These are phyloP conservation scores for Tolypocladium sp. DNA, from an alignment of 2,329 filamentous ascomycete species.

Conservation along the genomic window DNA sequence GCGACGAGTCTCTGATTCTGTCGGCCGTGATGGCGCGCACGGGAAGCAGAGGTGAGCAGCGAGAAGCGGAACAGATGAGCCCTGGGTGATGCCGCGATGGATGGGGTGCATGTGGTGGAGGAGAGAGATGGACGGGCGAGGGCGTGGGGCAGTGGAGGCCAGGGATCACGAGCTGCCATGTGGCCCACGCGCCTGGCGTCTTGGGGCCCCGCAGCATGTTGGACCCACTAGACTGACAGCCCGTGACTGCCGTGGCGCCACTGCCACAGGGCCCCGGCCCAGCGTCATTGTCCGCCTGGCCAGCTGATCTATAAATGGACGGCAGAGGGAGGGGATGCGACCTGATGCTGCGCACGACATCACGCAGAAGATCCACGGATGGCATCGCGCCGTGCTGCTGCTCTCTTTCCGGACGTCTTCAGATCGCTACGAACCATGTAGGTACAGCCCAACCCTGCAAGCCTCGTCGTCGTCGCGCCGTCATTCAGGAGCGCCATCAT, in stretches of 20 bases:
- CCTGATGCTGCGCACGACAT: background rate
- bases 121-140: background rate
- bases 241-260: background rate
- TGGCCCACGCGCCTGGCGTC: background rate
- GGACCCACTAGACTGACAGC: background rate
- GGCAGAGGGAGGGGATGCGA: background rate
- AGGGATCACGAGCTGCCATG: background rate
- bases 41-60: background rate
- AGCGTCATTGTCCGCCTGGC: background rate
- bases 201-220: background rate
- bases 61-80: background rate
- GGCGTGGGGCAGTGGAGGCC: background rate
- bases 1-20: background rate
- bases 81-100: background rate
- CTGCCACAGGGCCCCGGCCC: background rate
- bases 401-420: background rate
- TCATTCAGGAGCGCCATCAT: no score
- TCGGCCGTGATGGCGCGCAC: background rate
- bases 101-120: background rate
- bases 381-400: background rate
- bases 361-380: background rate
- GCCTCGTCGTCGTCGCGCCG: background rate
- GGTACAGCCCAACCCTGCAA: background rate
- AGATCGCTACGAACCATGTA: background rate
- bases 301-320: background rate